Evolutionary conservation across 164 flowering plant species (phyloP), one percentile per base, ranked within the genome.

Genomic region (Brasenia schreberi): DNA sequence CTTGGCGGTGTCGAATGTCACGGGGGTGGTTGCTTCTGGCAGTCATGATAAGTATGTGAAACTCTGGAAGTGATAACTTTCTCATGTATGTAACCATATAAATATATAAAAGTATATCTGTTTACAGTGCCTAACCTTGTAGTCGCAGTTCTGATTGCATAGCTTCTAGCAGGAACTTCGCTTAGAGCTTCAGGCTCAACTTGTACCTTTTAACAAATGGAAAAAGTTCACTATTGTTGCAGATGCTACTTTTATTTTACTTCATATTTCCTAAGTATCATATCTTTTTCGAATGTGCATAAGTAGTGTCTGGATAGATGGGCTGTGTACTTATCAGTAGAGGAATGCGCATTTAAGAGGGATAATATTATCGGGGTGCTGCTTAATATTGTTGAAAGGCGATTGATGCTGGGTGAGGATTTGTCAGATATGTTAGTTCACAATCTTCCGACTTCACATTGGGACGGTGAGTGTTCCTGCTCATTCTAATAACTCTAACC

Each of bases 41-140:
- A 83, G 96, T 72, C 91, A 86, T 62, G 96, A 90, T 79, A 82
- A 78, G 75, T 70, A 65, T 19, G 82, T 90, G 69, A 90, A 85
- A 78, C 75, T 90, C 60, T 90, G 93, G 93, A 84, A 87, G 73
- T 87, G 76, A 86, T 4, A 61, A 23, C 23, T 23, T 71, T 42
- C 43, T 60, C 56, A 49, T 49, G 63, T 49, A 11, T 23, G 60
- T 6, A 52, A 52, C n/a, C n/a, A 18, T 56, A 5, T 11, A 10
- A 14, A 18, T 69, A 4, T 42, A 18, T 39, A 49, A 56, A 45
- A 14, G 62, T 49, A 49, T 49, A 49, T 49, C 56, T 49, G 16
- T 49, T 49, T 49, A 49, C 56, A 49, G 56, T 49, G 12, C 16
- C 56, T 49, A 49, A 49, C 56, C 56, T 49, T 14, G 10, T 49